These are phyloP conservation scores for Omphalotus guepiniiformis DNA, from an alignment of 768 basidiomycete genomes.

Conservation along the genomic window DNA sequence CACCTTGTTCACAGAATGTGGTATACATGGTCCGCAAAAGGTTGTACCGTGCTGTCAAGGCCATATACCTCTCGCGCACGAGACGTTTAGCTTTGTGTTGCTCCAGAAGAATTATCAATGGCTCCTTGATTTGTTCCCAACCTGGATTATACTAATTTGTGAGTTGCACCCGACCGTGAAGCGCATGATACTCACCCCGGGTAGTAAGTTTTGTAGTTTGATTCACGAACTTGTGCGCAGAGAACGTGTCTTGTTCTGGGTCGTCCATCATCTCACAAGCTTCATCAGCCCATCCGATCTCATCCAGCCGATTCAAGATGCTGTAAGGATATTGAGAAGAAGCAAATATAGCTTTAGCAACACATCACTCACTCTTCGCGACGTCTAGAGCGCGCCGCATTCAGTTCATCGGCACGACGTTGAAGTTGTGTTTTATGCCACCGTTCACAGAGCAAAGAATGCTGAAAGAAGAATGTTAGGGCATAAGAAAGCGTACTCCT, in stretches of 20 bases:
- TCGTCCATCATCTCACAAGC: not conserved
- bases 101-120: not conserved
- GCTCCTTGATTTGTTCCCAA: not conserved
- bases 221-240: not conserved
- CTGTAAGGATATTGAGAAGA: not conserved
- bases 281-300: not conserved
- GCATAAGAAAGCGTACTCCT: not conserved
- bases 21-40: not conserved
- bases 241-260: not conserved
- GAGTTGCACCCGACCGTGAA: too few relatives aligned
- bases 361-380: not conserved
- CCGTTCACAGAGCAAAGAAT: not conserved
- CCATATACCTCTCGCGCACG: not conserved
- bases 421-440: not conserved
- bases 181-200: not conserved
- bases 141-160: not conserved
- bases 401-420: not conserved
- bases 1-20: not conserved
- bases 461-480: not conserved
- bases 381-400: not conserved
- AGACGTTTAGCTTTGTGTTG: not conserved
- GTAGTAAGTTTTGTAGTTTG: not conserved
- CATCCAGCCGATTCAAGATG: not conserved
- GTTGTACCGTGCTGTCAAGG: not conserved
- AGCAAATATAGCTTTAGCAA: not conserved